These are phyloP conservation scores for Yamadazyma blattariae DNA, from an alignment of 1,139 yeast species.

Conservation along the genomic window DNA sequence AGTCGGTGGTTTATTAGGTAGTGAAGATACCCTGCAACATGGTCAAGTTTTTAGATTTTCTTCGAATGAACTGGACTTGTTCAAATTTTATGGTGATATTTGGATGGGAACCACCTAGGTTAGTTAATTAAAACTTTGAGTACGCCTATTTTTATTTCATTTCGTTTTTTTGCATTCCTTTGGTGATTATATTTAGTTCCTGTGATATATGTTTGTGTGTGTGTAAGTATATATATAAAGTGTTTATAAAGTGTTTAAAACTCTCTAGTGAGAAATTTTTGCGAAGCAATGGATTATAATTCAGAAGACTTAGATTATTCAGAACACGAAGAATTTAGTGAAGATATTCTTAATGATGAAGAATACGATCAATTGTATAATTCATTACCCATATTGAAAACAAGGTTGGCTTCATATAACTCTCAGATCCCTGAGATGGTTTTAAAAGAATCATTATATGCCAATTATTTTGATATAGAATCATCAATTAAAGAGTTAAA, in stretches of 20 bases:
- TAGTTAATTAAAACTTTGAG: no score
- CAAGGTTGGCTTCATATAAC: conserved; percentile 33
- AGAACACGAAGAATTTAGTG: conserved; percentile 17
- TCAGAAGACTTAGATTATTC: conserved; percentile 12
- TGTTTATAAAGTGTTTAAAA: no score
- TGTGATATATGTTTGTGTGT: no score
- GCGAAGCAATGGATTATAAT: conserved; percentile 7
- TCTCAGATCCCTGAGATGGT: conserved; percentile 49
- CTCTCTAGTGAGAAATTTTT: no score
- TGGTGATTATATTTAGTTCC: no score
- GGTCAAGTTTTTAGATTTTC: conserved; percentile 24
- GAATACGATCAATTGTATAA: conserved; percentile 43
- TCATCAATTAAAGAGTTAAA: conserved; percentile 54
- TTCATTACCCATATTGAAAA: conserved; percentile 39
- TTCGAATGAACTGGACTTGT: conserved; percentile 18
- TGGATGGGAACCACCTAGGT: no score
- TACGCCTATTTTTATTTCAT: no score
- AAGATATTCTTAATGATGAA: conserved; percentile 21
- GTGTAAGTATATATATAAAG: no score
- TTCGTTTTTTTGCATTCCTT: no score
- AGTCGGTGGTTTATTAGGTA: conserved; percentile 32
- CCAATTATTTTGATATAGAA: conserved; percentile 55
- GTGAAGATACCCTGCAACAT: conserved; percentile 21
- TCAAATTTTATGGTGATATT: background rate
- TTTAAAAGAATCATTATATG: conserved; percentile 60